Evolutionary conservation across 352 stramenopile species (phyloP), one percentile per base, ranked within the genome.

Genomic region (Phytopythium helicoides): DNA sequence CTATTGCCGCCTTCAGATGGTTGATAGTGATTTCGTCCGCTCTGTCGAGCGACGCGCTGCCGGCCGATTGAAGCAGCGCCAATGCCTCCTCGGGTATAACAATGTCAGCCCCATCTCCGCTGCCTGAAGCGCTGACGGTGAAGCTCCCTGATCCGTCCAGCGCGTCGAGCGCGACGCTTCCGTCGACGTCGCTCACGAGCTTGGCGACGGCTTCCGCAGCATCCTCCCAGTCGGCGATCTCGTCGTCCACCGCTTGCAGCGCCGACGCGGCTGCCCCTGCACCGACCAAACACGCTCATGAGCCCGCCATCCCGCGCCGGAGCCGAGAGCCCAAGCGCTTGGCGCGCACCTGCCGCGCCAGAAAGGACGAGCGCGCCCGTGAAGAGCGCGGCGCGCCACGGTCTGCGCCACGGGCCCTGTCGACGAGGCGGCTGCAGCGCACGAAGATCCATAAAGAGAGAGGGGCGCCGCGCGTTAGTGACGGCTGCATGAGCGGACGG

Each of bases 191-290:
- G 33, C 34, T 35, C 11, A 3, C 47, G 19, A 53, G 33, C 19
- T 22, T 44, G n/a, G 47, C 47, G 19, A 53, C 47, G 34, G 34
- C 46, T 12, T 28, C 19, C 10, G 46, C 19, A 14, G 31, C 34
- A 19, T 53, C 47, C n/a, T 51, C 45, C 28, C 36, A 14, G 9
- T 21, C 45, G 45, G 45, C 28, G 28, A 53, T 36, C 21, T 53
- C 47, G 34, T 42, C 22, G 18, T 53, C 47, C 47, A 53, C 34
- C 7, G 31, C 33, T 16, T 31, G 31, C 19, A 53, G 42, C 18
- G 28, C 45, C n/a, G 18, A 31, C 25, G 45, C 18, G 23, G 28
- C 28, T 48, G 23, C 11, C n/a, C n/a, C n/a, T n/a, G n/a, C n/a
- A n/a, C n/a, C n/a, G n/a, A n/a, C n/a, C n/a, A n/a, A n/a, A n/a